phyloP scores from a whole-genome alignment of 331 rosid genomes.

The Erythrophleum ivorense region DNA sequence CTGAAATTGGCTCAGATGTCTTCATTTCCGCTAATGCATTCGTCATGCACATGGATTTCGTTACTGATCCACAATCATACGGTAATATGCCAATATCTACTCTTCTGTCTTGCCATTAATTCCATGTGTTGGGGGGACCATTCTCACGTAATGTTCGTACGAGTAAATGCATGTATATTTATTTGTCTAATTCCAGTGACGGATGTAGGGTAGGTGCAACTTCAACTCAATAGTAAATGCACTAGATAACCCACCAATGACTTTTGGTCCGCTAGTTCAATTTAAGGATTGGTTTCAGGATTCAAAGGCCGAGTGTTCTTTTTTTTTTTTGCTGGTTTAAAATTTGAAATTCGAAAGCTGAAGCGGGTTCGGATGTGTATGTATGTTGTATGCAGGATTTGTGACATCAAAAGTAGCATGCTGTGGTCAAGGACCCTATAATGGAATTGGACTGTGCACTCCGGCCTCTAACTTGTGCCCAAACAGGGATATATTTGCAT shows the following conservation, averaged over 20 bases:
- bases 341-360: neutral
- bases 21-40: slow-evolving; percentile 49
- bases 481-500: slow-evolving; percentile 54
- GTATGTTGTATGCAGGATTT: slow-evolving; percentile 47
- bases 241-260: too few species aligned
- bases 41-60: slow-evolving; percentile 43
- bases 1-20: slow-evolving; percentile 38
- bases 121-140: neutral
- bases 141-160: too few species aligned
- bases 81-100: slow-evolving; percentile 1
- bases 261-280: too few species aligned
- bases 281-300: too few species aligned
- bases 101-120: neutral
- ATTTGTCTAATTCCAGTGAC: neutral
- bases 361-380: neutral
- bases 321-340: too few species aligned
- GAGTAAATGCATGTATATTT: neutral
- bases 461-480: slow-evolving; percentile 57
- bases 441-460: slow-evolving; percentile 62
- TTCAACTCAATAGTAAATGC: too few species aligned
- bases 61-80: slow-evolving; percentile 42
- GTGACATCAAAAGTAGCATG: slow-evolving; percentile 66
- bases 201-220: too few species aligned
- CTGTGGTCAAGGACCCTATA: slow-evolving; percentile 71
- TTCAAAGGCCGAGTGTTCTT: too few species aligned